Base-by-base conservation (phyloP, 2,329 filamentous ascomycete genomes). In the Alternaria gansuensis region DNA sequence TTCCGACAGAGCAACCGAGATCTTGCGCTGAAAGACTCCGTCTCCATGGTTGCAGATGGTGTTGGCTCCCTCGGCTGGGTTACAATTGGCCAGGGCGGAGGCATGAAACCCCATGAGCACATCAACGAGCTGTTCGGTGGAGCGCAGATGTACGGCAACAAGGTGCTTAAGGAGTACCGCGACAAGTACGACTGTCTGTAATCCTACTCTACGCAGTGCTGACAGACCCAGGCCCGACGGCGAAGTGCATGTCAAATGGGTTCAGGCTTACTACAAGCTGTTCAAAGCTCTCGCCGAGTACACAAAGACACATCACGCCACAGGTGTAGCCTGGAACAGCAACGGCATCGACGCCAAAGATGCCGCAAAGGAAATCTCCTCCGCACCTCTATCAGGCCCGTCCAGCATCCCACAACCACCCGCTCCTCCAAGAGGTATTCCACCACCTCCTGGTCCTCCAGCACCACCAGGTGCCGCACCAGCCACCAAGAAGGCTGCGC, bases 141-240 rank as follows among this genome's bases (percentile, higher is more conserved):
- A 50, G 92, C 93, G 39, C 90, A 98, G 76, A 96, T 96, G 81
- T 97, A 92, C 71, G 95, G 95, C 33, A 98, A 99, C 82, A 88
- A 93, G 69, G 91, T 99, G 36, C 82, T 98, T 68, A 96, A 93
- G 80, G 90, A 96, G 70, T 89, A 90, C 78, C 97, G 96, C 80
- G 93, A 91, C 64, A 90, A 87, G 88, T 90, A 76, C 68, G 85
- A 8, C 68, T 37, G 24, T 11, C 23, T 4, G 4, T 13, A 23
- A 17, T 23, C n/a, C 40, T 46, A 29, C 17, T 14, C 3, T n/a
- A 24, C 5, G 8, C 6, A 29, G 34, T 51, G 40, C 69, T 75
- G 52, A 74, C 63, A 53, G 36, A 10, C 14, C 14, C 65, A 95
- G 91, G 81, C 71, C 73, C 4, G 74, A 67, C 29, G 62, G 91